Conservation (phyloP, 2,329 filamentous ascomycete genomes). For the Madurella fahalii region DNA sequence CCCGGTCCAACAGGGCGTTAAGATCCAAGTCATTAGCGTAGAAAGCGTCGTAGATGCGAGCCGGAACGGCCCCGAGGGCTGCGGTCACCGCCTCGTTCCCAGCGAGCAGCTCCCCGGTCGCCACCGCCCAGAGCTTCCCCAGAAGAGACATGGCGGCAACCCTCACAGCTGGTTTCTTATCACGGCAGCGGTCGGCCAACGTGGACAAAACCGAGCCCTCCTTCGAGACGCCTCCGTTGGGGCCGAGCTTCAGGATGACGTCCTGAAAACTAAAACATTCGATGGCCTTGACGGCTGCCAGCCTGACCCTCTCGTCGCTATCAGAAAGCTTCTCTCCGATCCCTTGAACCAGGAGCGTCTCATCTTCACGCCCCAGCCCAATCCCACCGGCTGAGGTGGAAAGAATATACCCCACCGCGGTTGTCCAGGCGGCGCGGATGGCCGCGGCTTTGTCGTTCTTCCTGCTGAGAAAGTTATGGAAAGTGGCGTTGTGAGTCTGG, state of each 20-base stretch:
- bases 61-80: conserved; percentile 77
- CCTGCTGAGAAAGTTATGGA: conserved; percentile 79
- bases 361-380: conserved; percentile 79
- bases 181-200: conserved; percentile 82
- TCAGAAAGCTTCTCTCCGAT: conserved; percentile 81
- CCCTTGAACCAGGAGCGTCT: conserved; percentile 66
- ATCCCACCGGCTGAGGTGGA: conserved; percentile 89
- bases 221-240: conserved; percentile 69
- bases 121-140: conserved; percentile 89
- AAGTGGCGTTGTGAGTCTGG: conserved; percentile 72
- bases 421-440: conserved; percentile 83
- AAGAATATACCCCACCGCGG: conserved; percentile 77
- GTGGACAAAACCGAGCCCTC: conserved; percentile 74
- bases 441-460: conserved; percentile 80
- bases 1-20: conserved; percentile 77
- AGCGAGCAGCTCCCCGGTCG: conserved; percentile 76
- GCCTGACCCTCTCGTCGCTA: conserved; percentile 82
- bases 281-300: conserved; percentile 83
- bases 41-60: conserved; percentile 78
- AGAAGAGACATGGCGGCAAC: conserved; percentile 82
- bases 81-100: conserved; percentile 72
- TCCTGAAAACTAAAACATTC: conserved; percentile 76
- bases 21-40: conserved; percentile 88
- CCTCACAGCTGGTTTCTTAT: conserved; percentile 76
- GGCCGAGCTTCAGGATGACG: conserved; percentile 76